Base-by-base conservation (phyloP, 1,139 yeast genomes). In the Dujonia santamariae region DNA sequence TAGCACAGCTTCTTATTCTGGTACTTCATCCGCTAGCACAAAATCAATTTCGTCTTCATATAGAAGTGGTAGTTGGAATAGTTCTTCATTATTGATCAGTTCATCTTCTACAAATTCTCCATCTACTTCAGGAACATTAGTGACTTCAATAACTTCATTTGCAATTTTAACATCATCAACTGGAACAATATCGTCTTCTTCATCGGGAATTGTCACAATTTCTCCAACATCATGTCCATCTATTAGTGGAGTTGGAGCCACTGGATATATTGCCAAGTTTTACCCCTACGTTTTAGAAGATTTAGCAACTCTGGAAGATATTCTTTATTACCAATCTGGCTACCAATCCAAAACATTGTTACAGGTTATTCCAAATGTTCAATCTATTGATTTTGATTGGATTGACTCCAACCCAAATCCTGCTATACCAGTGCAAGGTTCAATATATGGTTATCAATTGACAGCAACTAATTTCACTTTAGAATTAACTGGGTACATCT, bases 401-500 rank as follows among this genome's bases (percentile, higher is more conserved):
- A 18, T 24, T n/a, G n/a, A 29, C n/a, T 14, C 21, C 8, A n/a
- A 15, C 7, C 28, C 32, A 13, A 4, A 7, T 7, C n/a, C 32
- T 7, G 15, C n/a, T n/a, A n/a, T 15, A 5, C 24, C 21, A 11
- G 11, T 17, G 3, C 12, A 4, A 4, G 17, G 19, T 11, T 9
- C 15, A 7, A 14, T 30, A 4, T 30, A 22, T 17, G 32, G 27
- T 9, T 11, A 14, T 15, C 22, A 19, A 1, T 21, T 51, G n/a
- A 41, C 53, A 36, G 35, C 50, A 17, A 34, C 50, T 4, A 46
- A 51, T 34, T 46, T 51, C 31, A 44, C 48, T 17, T 29, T 50
- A 7, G 56, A 50, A 38, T 35, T 51, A 12, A 41, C 48, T 13
- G 59, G 59, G 31, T 55, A 54, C 27, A 50, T 52, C 37, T 28